phyloP scores from a whole-genome alignment of 192 early-diverging fungal species.

The Backusella morwellensis region DNA sequence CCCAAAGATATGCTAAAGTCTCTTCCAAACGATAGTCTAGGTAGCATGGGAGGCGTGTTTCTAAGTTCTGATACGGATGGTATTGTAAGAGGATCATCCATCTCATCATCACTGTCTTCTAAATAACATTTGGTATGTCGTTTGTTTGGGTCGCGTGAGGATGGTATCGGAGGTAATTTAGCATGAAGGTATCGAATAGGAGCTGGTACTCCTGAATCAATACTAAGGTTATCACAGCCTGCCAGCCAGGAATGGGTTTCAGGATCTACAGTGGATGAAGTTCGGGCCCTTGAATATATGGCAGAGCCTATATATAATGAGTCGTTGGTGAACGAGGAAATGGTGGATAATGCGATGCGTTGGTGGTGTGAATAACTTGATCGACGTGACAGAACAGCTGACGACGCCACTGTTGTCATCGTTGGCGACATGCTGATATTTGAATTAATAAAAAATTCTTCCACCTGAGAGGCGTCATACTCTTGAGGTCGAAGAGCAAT shows the following conservation, averaged over 20 bases:
- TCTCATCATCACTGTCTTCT: constrained; percentile 30
- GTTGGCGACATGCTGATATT: constrained; percentile 14
- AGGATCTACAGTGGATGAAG: constrained; percentile 8
- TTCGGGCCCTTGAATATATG: neutral
- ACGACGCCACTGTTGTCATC: constrained; percentile 28
- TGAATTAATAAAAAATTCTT: constrained; percentile 15
- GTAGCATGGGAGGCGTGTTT: constrained; percentile 21
- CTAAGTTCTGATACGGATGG: neutral
- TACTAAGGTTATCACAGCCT: neutral
- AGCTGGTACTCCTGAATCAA: neutral
- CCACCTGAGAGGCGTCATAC: constrained; percentile 11
- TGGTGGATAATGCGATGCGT: constrained; percentile 17
- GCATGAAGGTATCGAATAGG: constrained; percentile 18
- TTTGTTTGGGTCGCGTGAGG: constrained; percentile 5
- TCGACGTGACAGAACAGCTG: constrained; percentile 21
- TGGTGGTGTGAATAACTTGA: neutral
- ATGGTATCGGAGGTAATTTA: constrained; percentile 25
- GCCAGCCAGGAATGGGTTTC: neutral
- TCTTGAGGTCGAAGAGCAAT: constrained; percentile 19
- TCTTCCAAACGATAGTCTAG: constrained; percentile 27
- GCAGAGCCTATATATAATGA: constrained; percentile 7
- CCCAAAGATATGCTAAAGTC: constrained; percentile 16
- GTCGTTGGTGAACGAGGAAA: constrained; percentile 18
- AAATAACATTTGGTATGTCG: constrained; percentile 28
- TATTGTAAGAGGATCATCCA: neutral